Percentiles rank a stretch among this genome's conserved stretches.
Conservation (phyloP, 352 stramenopile genomes). For the Phytophthora sansomeana region DNA sequence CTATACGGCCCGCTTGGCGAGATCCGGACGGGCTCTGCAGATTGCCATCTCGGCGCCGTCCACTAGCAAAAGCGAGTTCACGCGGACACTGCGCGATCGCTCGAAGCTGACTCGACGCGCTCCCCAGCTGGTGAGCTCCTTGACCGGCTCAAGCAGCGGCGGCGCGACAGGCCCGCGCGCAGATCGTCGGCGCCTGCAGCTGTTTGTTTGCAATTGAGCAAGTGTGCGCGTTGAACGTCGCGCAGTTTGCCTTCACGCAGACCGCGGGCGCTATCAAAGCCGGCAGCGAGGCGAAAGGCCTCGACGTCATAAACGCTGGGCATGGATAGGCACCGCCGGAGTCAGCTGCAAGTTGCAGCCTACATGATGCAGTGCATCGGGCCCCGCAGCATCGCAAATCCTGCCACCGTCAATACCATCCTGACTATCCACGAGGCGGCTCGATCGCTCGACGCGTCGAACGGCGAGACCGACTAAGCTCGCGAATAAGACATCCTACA, state of each 20-base stretch:
- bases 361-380: not conserved
- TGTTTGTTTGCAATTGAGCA: conserved; percentile 26
- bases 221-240: conserved; percentile 31
- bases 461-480: conserved; percentile 9
- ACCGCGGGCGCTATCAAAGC: not conserved
- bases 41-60: conserved; percentile 39
- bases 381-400: conserved; percentile 43
- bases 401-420: conserved; percentile 7
- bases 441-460: not conserved
- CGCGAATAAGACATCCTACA: conserved; percentile 10
- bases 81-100: conserved; percentile 12
- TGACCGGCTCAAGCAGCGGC: conserved; percentile 25
- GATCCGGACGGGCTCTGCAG: conserved; percentile 41
- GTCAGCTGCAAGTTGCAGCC: conserved; percentile 34
- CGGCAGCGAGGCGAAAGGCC: conserved; percentile 20
- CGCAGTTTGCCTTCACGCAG: conserved; percentile 32
- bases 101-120: conserved; percentile 31
- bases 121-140: conserved; percentile 33
- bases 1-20: conserved; percentile 23
- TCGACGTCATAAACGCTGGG: conserved; percentile 39
- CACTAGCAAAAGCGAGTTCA: conserved; percentile 37
- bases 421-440: conserved; percentile 30
- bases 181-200: conserved; percentile 32
- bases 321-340: conserved; percentile 38
- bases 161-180: conserved; percentile 12